Percentiles rank a stretch among this genome's conserved stretches.
These are phyloP conservation scores for Elaphomyces granulatus DNA, from an alignment of 495 filamentous ascomycete genomes.

Conservation along the genomic window DNA sequence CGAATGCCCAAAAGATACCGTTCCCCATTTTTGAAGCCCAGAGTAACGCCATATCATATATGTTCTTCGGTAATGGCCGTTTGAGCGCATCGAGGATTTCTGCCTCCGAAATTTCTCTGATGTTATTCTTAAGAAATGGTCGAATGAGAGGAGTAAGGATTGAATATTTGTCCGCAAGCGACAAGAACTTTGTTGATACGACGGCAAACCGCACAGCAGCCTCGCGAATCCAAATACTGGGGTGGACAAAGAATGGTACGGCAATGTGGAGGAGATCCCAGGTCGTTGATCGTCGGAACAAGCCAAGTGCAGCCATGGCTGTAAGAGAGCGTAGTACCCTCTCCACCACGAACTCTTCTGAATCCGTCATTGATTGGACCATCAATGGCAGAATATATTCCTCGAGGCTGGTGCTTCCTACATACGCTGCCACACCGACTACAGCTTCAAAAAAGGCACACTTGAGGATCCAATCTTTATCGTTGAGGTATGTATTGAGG, in stretches of 20 bases:
- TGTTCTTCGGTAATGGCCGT: constrained; percentile 58
- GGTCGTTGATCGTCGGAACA: constrained; percentile 69
- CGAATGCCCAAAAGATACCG: constrained; percentile 73
- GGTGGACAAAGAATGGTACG: constrained; percentile 76
- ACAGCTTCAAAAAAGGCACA: constrained; percentile 95
- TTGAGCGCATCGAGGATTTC: constrained; percentile 71
- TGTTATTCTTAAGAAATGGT: constrained; percentile 64
- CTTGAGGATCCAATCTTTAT: constrained; percentile 90
- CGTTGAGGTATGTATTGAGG: constrained; percentile 95
- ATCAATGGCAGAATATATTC: constrained; percentile 94
- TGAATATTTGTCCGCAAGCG: constrained; percentile 65
- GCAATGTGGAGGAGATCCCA: constrained; percentile 78
- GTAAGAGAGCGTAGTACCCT: constrained; percentile 77
- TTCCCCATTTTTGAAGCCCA: constrained; percentile 76
- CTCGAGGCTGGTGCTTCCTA: constrained; percentile 76
- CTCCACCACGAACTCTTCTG: constrained; percentile 91
- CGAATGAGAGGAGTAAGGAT: constrained; percentile 64
- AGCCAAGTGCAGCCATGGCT: constrained; percentile 75
- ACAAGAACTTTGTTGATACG: constrained; percentile 61
- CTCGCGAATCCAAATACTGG: constrained; percentile 89
- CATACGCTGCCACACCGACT: constrained; percentile 79
- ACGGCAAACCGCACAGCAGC: constrained; percentile 72
- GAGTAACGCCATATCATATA: constrained; percentile 70
- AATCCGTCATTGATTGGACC: constrained; percentile 91
- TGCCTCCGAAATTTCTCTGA: constrained; percentile 51